Base-by-base conservation (phyloP, 352 stramenopile genomes). In the Globisporangium emineosum region DNA sequence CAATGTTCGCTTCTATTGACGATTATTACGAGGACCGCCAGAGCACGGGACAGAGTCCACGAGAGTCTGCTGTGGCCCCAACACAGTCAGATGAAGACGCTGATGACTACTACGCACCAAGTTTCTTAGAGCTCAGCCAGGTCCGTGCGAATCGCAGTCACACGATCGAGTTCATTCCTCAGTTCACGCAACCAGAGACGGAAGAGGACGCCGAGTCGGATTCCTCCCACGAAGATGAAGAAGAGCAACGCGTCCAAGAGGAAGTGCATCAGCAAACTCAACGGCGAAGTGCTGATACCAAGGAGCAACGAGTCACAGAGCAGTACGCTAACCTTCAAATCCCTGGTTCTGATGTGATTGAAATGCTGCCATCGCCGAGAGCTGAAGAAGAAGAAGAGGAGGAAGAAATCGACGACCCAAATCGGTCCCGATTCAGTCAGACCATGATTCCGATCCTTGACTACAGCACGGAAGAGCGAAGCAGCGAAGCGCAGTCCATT, bases 101-200 rank as follows among this genome's bases (percentile, higher is more conserved):
- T 2, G 60, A 67, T 12, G 62, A 62, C 6, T 57, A 40, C 25
- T 67, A 67, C 30, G 53, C 53, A 15, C 62, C 62, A 58, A 67
- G 55, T 25, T 45, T 56, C 5, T 5, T 67, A 5, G 62, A 60
- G 43, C 55, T 67, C 23, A 62, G 40, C 6, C 63, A 69, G n/a
- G 63, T 69, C 5, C 63, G 63, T 29, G 56, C 57, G 50, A 64
- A 58, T 23, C 56, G 63, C 12, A 69, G 63, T 52, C 63, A 55
- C n/a, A 69, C 63, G 33, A 69, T 69, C 33, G 63, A 69, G 51
- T 69, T 69, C 57, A 64, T 64, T 21, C 63, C 63, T 47, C 43
- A 67, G 17, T 67, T 62, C 54, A 53, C 61, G 35, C 51, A 53
- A n/a, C 9, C 51, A 19, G 47, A 62, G 4, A 25, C 10, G 0